Evolutionary conservation across 345 rosid species (phyloP).

Genomic region (Cardamine occulta): DNA sequence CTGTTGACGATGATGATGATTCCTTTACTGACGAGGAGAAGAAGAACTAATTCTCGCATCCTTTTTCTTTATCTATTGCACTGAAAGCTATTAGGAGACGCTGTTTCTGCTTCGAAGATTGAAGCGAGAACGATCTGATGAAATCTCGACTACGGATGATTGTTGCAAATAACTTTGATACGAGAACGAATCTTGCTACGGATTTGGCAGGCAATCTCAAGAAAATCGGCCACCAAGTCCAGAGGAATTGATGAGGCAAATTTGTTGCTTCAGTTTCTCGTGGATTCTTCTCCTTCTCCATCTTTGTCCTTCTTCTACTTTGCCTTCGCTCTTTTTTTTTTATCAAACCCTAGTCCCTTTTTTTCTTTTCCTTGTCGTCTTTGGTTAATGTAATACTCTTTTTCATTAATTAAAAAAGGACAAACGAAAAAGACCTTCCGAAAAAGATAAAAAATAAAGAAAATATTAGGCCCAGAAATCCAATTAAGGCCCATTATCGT

Average conservation of each 20-base stretch:
- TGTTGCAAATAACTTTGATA: neutral
- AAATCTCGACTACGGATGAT: neutral
- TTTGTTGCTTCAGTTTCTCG: neutral
- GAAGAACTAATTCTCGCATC: neutral
- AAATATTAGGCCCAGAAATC: neutral
- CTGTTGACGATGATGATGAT: neutral
- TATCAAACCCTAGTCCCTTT: neutral
- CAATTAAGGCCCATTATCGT: neutral
- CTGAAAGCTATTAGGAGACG: neutral
- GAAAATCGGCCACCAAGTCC: neutral
- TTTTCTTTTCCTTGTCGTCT: too few species aligned
- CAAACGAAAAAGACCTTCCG: too few species aligned
- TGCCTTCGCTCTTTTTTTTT: neutral
- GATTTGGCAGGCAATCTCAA: neutral
- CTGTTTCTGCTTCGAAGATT: neutral
- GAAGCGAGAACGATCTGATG: neutral
- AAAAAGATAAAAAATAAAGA: too few species aligned
- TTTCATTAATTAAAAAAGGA: too few species aligned
- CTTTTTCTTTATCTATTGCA: neutral
- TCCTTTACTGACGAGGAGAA: neutral
- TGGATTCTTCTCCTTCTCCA: neutral
- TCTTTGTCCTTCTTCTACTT: neutral
- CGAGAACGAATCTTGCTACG: neutral
- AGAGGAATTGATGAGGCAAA: neutral
- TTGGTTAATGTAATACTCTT: too few species aligned